Base-by-base conservation (phyloP, 208 protist species). In the Wallacemonas sp. region DNA sequence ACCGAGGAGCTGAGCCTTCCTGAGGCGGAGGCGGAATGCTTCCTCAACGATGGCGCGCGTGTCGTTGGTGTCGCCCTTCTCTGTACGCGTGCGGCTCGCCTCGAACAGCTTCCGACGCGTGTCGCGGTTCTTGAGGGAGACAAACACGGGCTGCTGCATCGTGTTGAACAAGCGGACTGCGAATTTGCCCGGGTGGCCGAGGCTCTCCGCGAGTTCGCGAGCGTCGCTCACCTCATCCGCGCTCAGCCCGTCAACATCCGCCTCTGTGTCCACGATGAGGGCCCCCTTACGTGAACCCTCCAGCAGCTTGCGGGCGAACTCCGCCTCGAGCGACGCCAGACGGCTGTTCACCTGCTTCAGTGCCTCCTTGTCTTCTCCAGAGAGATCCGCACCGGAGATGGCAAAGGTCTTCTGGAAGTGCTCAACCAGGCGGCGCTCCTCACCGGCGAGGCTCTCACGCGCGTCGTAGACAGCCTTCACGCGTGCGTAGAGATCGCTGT, bases 81-180 rank as follows among this genome's bases (percentile, higher is more conserved):
- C 45, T 8, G 63, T 61, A 36, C 78, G 64, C 44, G 45, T 54
- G 0, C 62, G 39, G 45, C 78, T 87, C 22, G 71, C 74, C 50
- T 79, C 71, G 59, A 65, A 68, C 48, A 87, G 64, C 24, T 69
- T 66, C 10, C 65, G 70, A 24, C 77, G 81, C 57, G 70, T 78
- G 29, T 80, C 70, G 44, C 63, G 73, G 54, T 70, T 73, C 37
- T 42, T 65, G 12, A 87, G 69, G 12, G 52, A 63, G 19, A 50
- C 67, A 17, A 81, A 69, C 10, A 78, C 42, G 32, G 81, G 76
- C 68, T 87, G 78, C 68, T 84, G 81, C 37, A 71, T 77, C 10
- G 81, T 84, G 71, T 84, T 84, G 38, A 77, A 63, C 30, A 84
- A 68, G 15, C 54, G 45, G 34, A 87, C 48, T 9, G 83, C 73